Evolutionary conservation across 2,329 filamentous ascomycete genomes (phyloP).

Genomic region (Rhexocercosporidium sp.): DNA sequence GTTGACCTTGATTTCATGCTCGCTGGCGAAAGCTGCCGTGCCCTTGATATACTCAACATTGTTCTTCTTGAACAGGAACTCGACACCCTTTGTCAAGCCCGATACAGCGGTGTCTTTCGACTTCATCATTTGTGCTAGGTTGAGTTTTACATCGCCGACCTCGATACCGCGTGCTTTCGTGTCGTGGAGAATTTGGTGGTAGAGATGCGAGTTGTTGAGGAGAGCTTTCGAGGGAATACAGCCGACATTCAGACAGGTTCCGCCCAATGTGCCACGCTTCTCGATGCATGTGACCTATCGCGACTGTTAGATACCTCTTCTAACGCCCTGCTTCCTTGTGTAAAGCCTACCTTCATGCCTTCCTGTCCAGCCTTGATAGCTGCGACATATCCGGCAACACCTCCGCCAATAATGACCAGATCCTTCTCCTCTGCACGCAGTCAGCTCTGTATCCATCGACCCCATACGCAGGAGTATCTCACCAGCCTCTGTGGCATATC

Average conservation of each 20-base stretch:
- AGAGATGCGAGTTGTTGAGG: slow-evolving; percentile 98
- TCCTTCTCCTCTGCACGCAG: slow-evolving; percentile 86
- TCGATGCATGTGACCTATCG: slow-evolving; percentile 91
- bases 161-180: slow-evolving; percentile 97
- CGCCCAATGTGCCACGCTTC: slow-evolving; percentile 93
- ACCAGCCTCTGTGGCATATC: slow-evolving; percentile 58
- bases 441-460: slow-evolving; percentile 56
- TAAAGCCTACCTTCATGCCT: slow-evolving; percentile 79
- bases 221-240: slow-evolving; percentile 99
- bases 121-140: slow-evolving; percentile 96
- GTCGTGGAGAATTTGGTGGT: slow-evolving; percentile 97
- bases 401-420: slow-evolving; percentile 95
- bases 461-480: slow-evolving; percentile 45
- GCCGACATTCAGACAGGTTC: slow-evolving; percentile 98
- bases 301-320: slow-evolving; percentile 24
- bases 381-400: slow-evolving; percentile 97
- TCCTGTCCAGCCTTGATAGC: slow-evolving; percentile 99
- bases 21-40: slow-evolving; percentile 82
- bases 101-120: slow-evolving; percentile 92
- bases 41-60: slow-evolving; percentile 98
- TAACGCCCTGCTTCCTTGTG: slow-evolving; percentile 10
- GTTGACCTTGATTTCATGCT: slow-evolving; percentile 90
- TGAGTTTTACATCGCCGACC: slow-evolving; percentile 95
- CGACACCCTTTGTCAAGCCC: slow-evolving; percentile 93
- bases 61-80: slow-evolving; percentile 99